Conservation (phyloP, 495 filamentous ascomycete species). For the Chaetomidium leptoderma region DNA sequence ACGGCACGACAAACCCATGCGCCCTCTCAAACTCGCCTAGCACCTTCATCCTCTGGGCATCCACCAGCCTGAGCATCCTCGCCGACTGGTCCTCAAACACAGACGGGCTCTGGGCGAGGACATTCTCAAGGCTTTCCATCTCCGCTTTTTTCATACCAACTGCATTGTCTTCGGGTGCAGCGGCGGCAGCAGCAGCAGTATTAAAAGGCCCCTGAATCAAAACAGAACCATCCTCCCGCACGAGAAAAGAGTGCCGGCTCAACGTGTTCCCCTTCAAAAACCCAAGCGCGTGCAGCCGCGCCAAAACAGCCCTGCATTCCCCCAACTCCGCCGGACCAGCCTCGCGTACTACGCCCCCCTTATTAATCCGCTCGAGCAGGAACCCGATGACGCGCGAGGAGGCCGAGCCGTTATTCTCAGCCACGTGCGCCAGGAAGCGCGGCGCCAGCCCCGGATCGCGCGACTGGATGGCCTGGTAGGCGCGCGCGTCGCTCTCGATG, state of each 20-base stretch:
- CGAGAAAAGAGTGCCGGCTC: background rate
- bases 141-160: background rate
- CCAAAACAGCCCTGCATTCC: background rate
- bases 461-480: background rate
- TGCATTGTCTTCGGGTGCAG: no score
- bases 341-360: no score
- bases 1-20: background rate
- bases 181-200: background rate
- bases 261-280: background rate
- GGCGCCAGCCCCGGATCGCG: background rate
- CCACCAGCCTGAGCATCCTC: background rate
- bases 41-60: background rate
- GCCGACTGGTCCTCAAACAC: background rate
- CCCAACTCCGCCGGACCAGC: background rate
- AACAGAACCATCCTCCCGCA: background rate
- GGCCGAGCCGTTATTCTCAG: no score
- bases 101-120: background rate
- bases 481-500: background rate
- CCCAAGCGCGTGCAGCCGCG: background rate
- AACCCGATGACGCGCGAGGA: background rate
- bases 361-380: background rate
- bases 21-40: background rate
- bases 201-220: background rate
- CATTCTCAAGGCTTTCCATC: slow-evolving; percentile 1
- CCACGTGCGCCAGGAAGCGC: background rate